Conservation (phyloP, 768 basidiomycete genomes). For the Trametes punicea region DNA sequence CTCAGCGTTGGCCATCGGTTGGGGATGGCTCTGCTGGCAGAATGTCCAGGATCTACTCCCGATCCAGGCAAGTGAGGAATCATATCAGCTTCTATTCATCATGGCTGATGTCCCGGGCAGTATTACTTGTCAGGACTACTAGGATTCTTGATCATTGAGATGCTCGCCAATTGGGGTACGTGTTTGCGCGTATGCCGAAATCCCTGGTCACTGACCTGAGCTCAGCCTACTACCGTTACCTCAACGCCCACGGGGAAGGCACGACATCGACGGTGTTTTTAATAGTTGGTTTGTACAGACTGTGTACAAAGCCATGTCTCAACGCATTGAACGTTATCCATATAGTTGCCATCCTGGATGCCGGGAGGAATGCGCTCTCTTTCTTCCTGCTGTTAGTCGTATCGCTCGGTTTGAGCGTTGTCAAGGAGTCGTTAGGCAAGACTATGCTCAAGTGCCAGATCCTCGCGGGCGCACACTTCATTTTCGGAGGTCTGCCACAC, state of each 20-base stretch:
- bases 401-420: conserved; percentile 87
- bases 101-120: conserved; percentile 36
- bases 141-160: conserved; percentile 86
- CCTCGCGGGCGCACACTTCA: conserved; percentile 80
- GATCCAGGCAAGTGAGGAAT: conserved; percentile 59
- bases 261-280: conserved; percentile 84
- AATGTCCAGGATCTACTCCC: conserved; percentile 83
- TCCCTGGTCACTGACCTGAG: neutral
- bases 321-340: neutral
- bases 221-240: conserved; percentile 87
- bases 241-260: conserved; percentile 81
- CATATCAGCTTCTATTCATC: neutral
- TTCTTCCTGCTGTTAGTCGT: conserved; percentile 96
- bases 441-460: conserved; percentile 83
- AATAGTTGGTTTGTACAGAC: conserved; percentile 68
- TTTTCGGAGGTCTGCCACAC: conserved; percentile 82
- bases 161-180: conserved; percentile 83
- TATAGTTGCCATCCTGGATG: conserved; percentile 89
- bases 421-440: conserved; percentile 79
- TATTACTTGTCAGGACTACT: conserved; percentile 90
- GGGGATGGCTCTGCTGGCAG: conserved; percentile 83
- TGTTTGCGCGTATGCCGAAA: neutral
- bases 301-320: neutral
- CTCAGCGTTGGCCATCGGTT: conserved; percentile 56
- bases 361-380: conserved; percentile 89